Evolutionary conservation across 352 stramenopile genomes (phyloP), one percentile per base, ranked within the genome.

Genomic region (Pythium monospermum): DNA sequence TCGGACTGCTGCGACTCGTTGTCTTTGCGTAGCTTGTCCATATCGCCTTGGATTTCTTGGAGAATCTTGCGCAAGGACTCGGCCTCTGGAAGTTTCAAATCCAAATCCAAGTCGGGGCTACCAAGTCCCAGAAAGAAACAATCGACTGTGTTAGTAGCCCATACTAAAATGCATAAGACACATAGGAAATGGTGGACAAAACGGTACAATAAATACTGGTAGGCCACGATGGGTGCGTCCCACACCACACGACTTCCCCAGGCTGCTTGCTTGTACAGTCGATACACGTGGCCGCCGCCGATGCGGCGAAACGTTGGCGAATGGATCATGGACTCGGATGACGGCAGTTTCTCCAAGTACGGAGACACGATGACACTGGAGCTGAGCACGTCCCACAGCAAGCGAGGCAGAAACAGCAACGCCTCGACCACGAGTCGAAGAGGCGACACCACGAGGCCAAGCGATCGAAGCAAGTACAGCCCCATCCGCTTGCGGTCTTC

Each of bases 161-260:
- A n/a, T n/a, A n/a, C n/a, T n/a, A n/a, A n/a, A n/a, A n/a, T n/a
- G n/a, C n/a, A n/a, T n/a, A n/a, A n/a, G n/a, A n/a, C n/a, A n/a
- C n/a, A n/a, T n/a, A n/a, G n/a, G n/a, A n/a, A n/a, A n/a, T n/a
- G n/a, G n/a, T n/a, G n/a, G n/a, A n/a, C n/a, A n/a, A n/a, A n/a
- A n/a, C n/a, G n/a, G n/a, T 69, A 91, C 80, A 91, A 87, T 57
- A 89, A 62, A 62, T 89, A 91, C 43, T 75, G 52, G 41, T 87
- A 91, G 6, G 61, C 62, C 39, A 77, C 83, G 10, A 89, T 53
- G 2, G 80, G 80, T 22, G 80, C 69, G 35, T 89, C 76, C 80
- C 80, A 91, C 7, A 83, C 58, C 21, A 91, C 62, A 11, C 64
- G 64, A 5, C 53, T 57, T 19, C 71, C 68, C 80, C 80, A 91